Conservation (phyloP, 495 filamentous ascomycete genomes). For the Aspergillus sparsus region DNA sequence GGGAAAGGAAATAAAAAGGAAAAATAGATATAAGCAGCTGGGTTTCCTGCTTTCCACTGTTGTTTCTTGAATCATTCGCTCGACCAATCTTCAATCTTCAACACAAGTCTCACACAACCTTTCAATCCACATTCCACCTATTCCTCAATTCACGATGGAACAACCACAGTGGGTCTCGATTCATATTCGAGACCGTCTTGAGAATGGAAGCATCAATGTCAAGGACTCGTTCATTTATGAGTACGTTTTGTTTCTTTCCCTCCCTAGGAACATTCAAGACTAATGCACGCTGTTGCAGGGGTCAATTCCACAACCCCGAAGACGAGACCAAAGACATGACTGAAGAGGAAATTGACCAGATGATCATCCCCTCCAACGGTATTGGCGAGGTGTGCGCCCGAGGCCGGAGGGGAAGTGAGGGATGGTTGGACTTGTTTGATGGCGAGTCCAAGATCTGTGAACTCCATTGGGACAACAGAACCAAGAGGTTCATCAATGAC, state of each 20-base stretch:
- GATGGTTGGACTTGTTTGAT: constrained; percentile 42
- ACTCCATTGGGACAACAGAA: constrained; percentile 44
- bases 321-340: constrained; percentile 33
- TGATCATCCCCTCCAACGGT: constrained; percentile 34
- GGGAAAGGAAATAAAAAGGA: background rate
- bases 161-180: constrained; percentile 41
- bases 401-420: constrained; percentile 41
- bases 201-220: constrained; percentile 34
- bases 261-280: constrained; percentile 15
- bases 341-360: constrained; percentile 41
- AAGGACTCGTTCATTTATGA: constrained; percentile 38
- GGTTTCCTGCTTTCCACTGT: background rate
- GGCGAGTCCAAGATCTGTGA: constrained; percentile 43
- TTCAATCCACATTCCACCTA: background rate
- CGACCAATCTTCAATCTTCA: background rate
- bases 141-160: constrained; percentile 25
- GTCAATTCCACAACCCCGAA: constrained; percentile 35
- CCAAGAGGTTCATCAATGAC: constrained; percentile 28
- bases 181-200: constrained; percentile 42
- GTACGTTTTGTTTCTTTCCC: constrained; percentile 20
- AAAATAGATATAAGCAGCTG: background rate
- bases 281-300: constrained; percentile 18
- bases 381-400: constrained; percentile 41
- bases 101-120: background rate
- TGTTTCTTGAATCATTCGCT: background rate